Evolutionary conservation across 495 filamentous ascomycete genomes (phyloP), one percentile per base, ranked within the genome.

Genomic region (Podospora conica): DNA sequence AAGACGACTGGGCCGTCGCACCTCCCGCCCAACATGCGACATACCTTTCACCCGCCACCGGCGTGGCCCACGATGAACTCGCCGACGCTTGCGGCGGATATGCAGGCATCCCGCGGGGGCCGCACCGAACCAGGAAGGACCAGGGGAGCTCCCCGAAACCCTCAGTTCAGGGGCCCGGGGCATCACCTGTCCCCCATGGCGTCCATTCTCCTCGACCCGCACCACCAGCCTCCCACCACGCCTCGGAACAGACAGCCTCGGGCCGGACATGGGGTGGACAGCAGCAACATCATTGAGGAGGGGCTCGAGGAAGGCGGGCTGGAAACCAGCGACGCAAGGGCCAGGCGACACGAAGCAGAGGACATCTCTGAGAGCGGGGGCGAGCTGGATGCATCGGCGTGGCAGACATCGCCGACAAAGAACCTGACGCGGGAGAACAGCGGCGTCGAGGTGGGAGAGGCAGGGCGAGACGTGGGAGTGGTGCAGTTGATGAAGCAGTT

Each of bases 401-500:
- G 86, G 78, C 79, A 83, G 68, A 78, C 76, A 24, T 80, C 82
- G 29, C 78, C 80, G 0, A 68, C 74, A 0, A 74, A 73, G 56
- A 77, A 73, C 0, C 9, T 81, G 8, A 82, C 76, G 27, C 71
- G 79, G 53, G 81, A 81, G 60, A 77, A 72, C 31, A 83, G 79
- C 48, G 71, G 66, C 9, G 66, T 67, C 1, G 70, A 72, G 21
- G 61, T 57, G 9, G n/a, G 24, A 12, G 67, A 64, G 3, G 78
- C 40, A 48, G 40, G 80, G 28, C 81, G 79, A 22, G 82, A 81
- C 53, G 79, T 84, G 1, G 91, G 90, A 23, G 95, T 98, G 11
- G 80, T 98, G 64, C 90, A 90, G 3, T 78, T 98, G 76, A 84
- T 98, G 56, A 91, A 93, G 72, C 90, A 98, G 74, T 96, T 96